phyloP scores from a whole-genome alignment of 257 asterid genomes.

The Nicotiana undulata region DNA sequence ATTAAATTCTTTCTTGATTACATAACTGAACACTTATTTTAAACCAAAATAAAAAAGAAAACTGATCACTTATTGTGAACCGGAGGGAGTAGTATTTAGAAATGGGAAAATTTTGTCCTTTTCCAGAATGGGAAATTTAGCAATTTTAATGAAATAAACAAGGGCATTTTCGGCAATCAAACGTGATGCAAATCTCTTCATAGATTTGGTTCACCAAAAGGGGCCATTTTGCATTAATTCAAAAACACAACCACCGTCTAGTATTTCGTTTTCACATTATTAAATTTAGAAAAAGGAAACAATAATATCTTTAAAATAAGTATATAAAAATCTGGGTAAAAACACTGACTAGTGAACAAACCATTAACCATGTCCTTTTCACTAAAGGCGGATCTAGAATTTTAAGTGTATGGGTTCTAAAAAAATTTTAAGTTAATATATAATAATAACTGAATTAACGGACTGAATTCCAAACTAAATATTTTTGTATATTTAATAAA shows the following conservation, averaged over 20 bases:
- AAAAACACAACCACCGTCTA: background rate
- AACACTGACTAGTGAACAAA: slow-evolving; percentile 15
- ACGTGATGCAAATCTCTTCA: background rate
- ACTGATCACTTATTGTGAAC: no score
- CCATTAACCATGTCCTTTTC: slow-evolving; percentile 8
- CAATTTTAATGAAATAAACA: background rate
- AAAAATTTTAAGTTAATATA: no score
- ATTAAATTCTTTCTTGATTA: no score
- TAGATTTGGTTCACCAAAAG: background rate
- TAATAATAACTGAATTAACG: no score
- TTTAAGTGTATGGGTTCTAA: no score
- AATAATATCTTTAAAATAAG: background rate
- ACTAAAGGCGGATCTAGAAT: background rate
- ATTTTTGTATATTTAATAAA: no score
- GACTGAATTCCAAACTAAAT: no score
- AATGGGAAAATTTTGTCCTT: background rate
- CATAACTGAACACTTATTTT: no score
- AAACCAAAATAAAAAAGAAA: no score
- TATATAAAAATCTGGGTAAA: background rate
- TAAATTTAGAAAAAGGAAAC: background rate
- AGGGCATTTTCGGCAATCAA: background rate
- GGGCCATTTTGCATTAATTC: background rate
- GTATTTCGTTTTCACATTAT: background rate
- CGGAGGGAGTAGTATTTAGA: no score
- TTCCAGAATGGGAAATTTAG: background rate